Base-by-base conservation (phyloP, 305 asterid species). In the Fraxinus floribunda region DNA sequence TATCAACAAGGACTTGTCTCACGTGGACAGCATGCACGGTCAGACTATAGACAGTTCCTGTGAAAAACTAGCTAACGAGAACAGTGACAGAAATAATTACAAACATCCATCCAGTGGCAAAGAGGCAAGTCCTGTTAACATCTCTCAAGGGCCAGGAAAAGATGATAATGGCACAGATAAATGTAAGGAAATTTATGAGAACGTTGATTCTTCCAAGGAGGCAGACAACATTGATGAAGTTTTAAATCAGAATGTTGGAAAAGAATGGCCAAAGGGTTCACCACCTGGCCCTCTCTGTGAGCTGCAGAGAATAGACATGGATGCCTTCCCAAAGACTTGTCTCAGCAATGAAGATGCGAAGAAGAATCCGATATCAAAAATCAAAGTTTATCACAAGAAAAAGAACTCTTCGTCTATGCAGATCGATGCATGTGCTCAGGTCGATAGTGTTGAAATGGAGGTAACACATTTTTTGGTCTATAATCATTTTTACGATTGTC, bases 1-100 rank as follows among this genome's bases (percentile, higher is more conserved):
- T 36, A 57, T 44, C n/a, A 82, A 55, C 36, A 32, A 74, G 44
- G 88, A 80, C 8, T 34, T 62, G 84, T 87, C 84, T 57, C 60
- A 68, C 44, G 75, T 22, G 32, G 64, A 78, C 9, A 74, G n/a
- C 81, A 60, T 68, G 70, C 32, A 75, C 24, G 24, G 30, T 74
- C 78, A 49, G 81, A 64, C 18, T 66, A 78, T 73, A 62, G 60
- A 35, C 30, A 57, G 30, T 38, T 83, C 85, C 7, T 49, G 52
- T 64, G 71, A 18, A 8, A 79, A 80, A 49, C 76, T 55, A 62
- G 82, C 76, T 35, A 71, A 62, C 22, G 82, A 41, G 32, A 46
- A 81, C 80, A 68, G 32, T 13, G 78, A 75, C 26, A 36, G 18
- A 34, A 9, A 36, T 52, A 79, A 62, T 62, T 22, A 35, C 29